Base-by-base conservation (phyloP, 2,329 filamentous ascomycete genomes). In the Sporothrix pseudoabietina region DNA sequence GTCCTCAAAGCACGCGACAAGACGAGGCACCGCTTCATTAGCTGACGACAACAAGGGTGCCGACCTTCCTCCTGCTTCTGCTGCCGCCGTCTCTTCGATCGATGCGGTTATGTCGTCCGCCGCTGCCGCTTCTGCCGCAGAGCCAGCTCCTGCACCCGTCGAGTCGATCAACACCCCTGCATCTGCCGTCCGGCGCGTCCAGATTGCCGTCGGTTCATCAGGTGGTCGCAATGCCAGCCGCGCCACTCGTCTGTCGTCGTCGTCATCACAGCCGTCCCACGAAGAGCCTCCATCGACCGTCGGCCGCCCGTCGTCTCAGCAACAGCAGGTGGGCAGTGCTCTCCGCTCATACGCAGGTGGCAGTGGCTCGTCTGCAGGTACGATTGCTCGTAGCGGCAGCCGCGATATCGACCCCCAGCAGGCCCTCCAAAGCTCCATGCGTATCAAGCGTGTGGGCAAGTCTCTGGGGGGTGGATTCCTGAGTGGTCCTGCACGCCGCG, bases 401-500 rank as follows among this genome's bases (percentile, higher is more conserved):
- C 74, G 69, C 30, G 71, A 74, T 3, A 52, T 32, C 85, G 69
- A 84, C 89, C 2, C 91, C 32, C 90, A 92, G 47, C 82, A 83
- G 47, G 90, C 88, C 16, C 83, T 89, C 1, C 92, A 93, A 74
- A 90, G 91, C 77, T 94, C 93, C 0, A 88, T 94, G 85, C 88
- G 93, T 5, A 85, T 94, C 74, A 95, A 94, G 82, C 86, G 92
- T 75, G 88, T 93, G 16, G 91, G 91, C 19, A 92, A 93, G 80
- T 85, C 91, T 8, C 88, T 76, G n/a, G 91, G 76, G 2, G 93
- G 93, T 0, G 91, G 89, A 74, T 94, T 95, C 76, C 84, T 96
- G 30, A 94, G 92, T 77, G 93, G 92, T 0, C 93, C 93, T 39
- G 92, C 93, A 26, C 88, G 93, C 72, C 87, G 94, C 77, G 93